Percentiles rank a stretch among this genome's conserved stretches.
Conservation (phyloP, 2,329 filamentous ascomycete genomes). For the Alternaria angustiovoidea region DNA sequence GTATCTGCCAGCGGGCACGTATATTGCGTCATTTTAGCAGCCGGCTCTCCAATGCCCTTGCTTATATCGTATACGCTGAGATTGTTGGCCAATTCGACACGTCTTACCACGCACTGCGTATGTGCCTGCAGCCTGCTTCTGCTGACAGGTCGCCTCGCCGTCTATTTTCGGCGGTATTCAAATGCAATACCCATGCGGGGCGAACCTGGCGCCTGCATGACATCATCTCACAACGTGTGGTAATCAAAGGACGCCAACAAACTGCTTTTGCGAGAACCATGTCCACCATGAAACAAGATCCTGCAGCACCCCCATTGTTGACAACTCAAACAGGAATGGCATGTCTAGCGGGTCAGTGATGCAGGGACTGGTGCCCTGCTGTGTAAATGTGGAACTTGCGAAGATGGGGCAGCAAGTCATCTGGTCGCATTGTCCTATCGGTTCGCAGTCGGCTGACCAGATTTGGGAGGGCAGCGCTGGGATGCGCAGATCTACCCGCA, state of each 20-base stretch:
- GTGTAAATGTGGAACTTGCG: neutral
- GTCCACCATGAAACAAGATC: constrained; percentile 31
- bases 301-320: constrained; percentile 24
- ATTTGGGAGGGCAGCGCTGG: constrained; percentile 27
- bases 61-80: neutral
- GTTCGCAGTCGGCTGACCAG: constrained; percentile 24
- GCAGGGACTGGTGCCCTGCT: constrained; percentile 39
- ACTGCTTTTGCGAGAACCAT: constrained; percentile 31
- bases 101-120: neutral
- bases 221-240: constrained; percentile 28
- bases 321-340: constrained; percentile 15
- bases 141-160: constrained; percentile 1
- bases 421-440: constrained; percentile 48
- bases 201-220: constrained; percentile 17
- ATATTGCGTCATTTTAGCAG: no score
- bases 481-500: constrained; percentile 40
- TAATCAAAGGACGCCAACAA: constrained; percentile 36
- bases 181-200: constrained; percentile 21
- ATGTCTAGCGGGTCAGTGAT: constrained; percentile 19
- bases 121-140: constrained; percentile 6
- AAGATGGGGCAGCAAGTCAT: constrained; percentile 38
- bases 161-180: constrained; percentile 23
- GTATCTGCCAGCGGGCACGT: neutral
- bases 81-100: neutral
- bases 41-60: no score